Evolutionary conservation across 106 monocot species (phyloP).

Genomic region (Xerophyta viscosa): DNA sequence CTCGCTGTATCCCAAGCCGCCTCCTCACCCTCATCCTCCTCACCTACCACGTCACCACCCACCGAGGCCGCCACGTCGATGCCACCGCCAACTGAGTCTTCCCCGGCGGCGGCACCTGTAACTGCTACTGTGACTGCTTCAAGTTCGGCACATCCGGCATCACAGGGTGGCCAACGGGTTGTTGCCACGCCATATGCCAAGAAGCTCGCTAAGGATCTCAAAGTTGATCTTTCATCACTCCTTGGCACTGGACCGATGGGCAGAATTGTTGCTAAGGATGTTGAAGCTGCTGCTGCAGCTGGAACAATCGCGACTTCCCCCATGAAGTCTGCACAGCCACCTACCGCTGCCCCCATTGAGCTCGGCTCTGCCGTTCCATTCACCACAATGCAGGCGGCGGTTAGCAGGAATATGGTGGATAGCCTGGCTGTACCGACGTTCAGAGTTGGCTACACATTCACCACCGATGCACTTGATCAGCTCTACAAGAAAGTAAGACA

Average conservation of each 20-base stretch:
- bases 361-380: slow-evolving; percentile 64
- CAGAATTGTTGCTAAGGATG: slow-evolving; percentile 89
- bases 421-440: slow-evolving; percentile 84
- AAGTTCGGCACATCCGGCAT: too few species aligned
- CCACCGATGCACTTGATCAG: slow-evolving; percentile 68
- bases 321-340: neutral
- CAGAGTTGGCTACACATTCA: slow-evolving; percentile 83
- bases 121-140: too few species aligned
- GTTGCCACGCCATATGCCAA: slow-evolving; percentile 90
- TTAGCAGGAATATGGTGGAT: slow-evolving; percentile 86
- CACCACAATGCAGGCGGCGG: slow-evolving; percentile 86
- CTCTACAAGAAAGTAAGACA: slow-evolving; percentile 82
- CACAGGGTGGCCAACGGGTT: slow-evolving; percentile 41
- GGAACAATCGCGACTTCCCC: neutral
- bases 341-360: slow-evolving; percentile 20
- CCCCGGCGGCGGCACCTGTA: too few species aligned
- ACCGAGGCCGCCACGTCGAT: too few species aligned
- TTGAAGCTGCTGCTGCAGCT: slow-evolving; percentile 45
- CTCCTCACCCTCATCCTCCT: too few species aligned
- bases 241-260: slow-evolving; percentile 74
- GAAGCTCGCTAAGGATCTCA: slow-evolving; percentile 85
- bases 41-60: too few species aligned
- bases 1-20: too few species aligned
- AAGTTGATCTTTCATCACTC: slow-evolving; percentile 46
- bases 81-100: too few species aligned